Evolutionary conservation across 2,329 filamentous ascomycete genomes (phyloP).

Genomic region (Beauveria asiatica): DNA sequence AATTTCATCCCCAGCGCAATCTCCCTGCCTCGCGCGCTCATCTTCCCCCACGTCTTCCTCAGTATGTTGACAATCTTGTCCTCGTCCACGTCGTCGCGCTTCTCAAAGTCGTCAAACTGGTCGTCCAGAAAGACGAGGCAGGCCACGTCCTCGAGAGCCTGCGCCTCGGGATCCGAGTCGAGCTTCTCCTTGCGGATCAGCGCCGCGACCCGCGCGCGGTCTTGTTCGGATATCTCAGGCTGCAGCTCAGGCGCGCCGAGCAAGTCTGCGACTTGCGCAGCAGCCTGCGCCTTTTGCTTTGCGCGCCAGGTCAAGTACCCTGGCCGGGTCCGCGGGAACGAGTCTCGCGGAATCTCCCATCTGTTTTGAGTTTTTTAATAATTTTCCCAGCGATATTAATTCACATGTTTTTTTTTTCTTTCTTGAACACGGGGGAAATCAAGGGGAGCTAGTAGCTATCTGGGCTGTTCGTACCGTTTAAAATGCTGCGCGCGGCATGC

Average conservation of each 20-base stretch:
- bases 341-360: slow-evolving; percentile 71
- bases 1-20: slow-evolving; percentile 59
- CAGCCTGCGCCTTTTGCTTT: slow-evolving; percentile 60
- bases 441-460: no score
- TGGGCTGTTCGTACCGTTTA: slow-evolving; percentile 39
- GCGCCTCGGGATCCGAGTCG: slow-evolving; percentile 50
- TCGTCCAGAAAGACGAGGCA: slow-evolving; percentile 84
- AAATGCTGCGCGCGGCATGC: slow-evolving; percentile 83
- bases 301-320: slow-evolving; percentile 78
- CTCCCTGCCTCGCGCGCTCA: slow-evolving; percentile 53
- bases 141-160: slow-evolving; percentile 75
- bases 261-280: slow-evolving; percentile 46
- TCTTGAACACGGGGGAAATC: no score
- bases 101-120: slow-evolving; percentile 74
- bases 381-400: background rate
- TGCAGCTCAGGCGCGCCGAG: slow-evolving; percentile 29
- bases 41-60: slow-evolving; percentile 69
- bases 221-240: slow-evolving; percentile 34
- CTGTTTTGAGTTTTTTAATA: no score
- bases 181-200: slow-evolving; percentile 74
- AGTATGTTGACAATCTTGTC: slow-evolving; percentile 67
- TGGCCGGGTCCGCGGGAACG: slow-evolving; percentile 63
- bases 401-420: background rate
- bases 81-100: slow-evolving; percentile 56
- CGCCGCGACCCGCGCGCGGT: slow-evolving; percentile 55